Base-by-base conservation (phyloP, 169 alveolate genomes). In the Cryptosporidium muris region DNA sequence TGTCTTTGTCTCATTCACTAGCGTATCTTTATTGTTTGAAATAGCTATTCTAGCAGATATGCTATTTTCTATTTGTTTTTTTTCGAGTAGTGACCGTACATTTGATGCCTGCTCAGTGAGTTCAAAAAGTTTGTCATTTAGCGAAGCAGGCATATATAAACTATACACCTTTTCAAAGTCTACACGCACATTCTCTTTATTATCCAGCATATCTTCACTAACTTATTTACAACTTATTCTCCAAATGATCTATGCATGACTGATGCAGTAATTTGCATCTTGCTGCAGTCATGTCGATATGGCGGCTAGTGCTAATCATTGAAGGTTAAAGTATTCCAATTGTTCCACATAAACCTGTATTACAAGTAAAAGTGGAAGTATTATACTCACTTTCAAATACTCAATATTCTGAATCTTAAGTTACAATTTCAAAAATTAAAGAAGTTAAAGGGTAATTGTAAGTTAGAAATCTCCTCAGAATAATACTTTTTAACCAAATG, bases 31-130 rank as follows among this genome's bases (percentile, higher is more conserved):
- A 45, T n/a, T 43, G 2, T 45, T 64, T 9, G 85, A 74, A 45
- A 49, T 4, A 25, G 85, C 54, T 47, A 74, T 56, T 45, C 54
- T 11, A 43, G 6, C 40, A 12, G 48, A 56, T 47, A 74, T 58
- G 5, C 40, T 51, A 38, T 74, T 68, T 47, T 74, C 40, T 52
- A 66, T 74, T 14, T 43, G 62, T 36, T 49, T 74, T 58, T 16
- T 74, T 48, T 74, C 85, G 7, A 74, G 51, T 16, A 74, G 37
- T 58, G 85, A 47, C 36, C 85, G 34, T 25, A 74, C 85, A 16
- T 43, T 74, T 2, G 60, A 66, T n/a, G 85, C 85, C n/a, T 74
- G 54, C 25, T 74, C 68, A 47, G 85, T 74, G 2, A 74, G 34
- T 34, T 74, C 85, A 58, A n/a, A 47, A 4, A 74, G 34, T 9